These are phyloP conservation scores for Cutaneotrichosporon arboriforme DNA, from an alignment of 1,284 basidiomycete genomes.

Conservation along the genomic window DNA sequence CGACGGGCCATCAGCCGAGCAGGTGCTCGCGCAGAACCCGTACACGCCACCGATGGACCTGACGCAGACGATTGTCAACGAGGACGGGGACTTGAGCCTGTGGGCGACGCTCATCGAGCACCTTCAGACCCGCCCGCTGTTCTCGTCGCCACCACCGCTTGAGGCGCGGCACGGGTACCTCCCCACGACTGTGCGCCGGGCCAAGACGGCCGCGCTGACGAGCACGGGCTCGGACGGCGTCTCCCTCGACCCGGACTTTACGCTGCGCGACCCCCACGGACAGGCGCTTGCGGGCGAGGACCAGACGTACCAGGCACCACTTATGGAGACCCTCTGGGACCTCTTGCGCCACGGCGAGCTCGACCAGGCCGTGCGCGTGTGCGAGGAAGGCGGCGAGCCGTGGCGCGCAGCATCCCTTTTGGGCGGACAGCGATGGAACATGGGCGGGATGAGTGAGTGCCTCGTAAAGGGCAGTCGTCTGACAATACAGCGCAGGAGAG, in stretches of 20 bases:
- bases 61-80: constrained; percentile 38
- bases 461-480: background rate
- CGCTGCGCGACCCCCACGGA: constrained; percentile 40
- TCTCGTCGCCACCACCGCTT: constrained; percentile 33
- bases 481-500: constrained; percentile 48
- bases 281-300: constrained; percentile 41
- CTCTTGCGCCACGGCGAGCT: constrained; percentile 58
- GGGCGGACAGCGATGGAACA: constrained; percentile 40
- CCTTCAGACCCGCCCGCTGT: constrained; percentile 37
- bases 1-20: constrained; percentile 23
- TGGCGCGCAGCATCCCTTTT: constrained; percentile 61
- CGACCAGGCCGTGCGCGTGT: constrained; percentile 75
- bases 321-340: constrained; percentile 42
- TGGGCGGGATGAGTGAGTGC: constrained; percentile 41
- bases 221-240: constrained; percentile 6
- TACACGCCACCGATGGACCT: constrained; percentile 41
- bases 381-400: constrained; percentile 74
- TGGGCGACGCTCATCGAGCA: constrained; percentile 41
- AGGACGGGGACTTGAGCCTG: constrained; percentile 37
- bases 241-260: constrained; percentile 45
- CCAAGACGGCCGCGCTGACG: constrained; percentile 24
- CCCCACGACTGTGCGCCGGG: constrained; percentile 37
- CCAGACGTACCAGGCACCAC: constrained; percentile 38
- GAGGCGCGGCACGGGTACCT: constrained; percentile 44
- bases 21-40: constrained; percentile 30